Evolutionary conservation across 768 basidiomycete species (phyloP), one percentile per base, ranked within the genome.

Genomic region (Kwoniella europaea): DNA sequence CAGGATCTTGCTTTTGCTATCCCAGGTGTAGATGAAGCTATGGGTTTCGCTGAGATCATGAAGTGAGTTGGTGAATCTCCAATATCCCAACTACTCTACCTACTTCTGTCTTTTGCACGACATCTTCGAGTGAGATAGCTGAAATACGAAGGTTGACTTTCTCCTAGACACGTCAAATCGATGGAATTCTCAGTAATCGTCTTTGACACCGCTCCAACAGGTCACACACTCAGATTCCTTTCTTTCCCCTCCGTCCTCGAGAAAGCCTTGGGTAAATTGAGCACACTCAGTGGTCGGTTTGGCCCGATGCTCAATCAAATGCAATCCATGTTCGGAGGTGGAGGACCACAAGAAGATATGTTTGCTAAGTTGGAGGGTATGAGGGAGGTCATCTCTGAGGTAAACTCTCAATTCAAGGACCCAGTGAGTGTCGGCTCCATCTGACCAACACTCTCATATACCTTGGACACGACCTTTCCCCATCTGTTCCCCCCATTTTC

Each of bases 151-250:
- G 13, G 12, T 57, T 13, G 15, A 10, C 16, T 24, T 13, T n/a
- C 29, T 18, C 16, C 5, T 77, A 98, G 95, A 83, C 96, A 99
- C 84, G 97, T 99, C 84, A 98, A 99, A 85, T 98, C 96, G 20
- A 98, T 99, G 95, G 90, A 98, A 85, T 99, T 95, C 87, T 96
- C 94, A n/a, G 95, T 97, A 69, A 98, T 99, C 82, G 95, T 99
- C 44, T 99, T 99, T 82, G 97, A 99, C 82, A 99, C 97, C 1
- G 97, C 97, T 44, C 97, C 97, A 2, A 99, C 97, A 3, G 97
- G 97, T 0, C 97, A 99, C 85, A 99, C 97, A 0, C 88, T 98
- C 6, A 93, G 97, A 54, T 99, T 99, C 87, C 86, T 99, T 53
- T 97, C 94, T n/a, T 99, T 99, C 88, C 97, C 97, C 0, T 92